Evolutionary conservation across 345 rosid genomes (phyloP).

Genomic region (Psidium guajava): DNA sequence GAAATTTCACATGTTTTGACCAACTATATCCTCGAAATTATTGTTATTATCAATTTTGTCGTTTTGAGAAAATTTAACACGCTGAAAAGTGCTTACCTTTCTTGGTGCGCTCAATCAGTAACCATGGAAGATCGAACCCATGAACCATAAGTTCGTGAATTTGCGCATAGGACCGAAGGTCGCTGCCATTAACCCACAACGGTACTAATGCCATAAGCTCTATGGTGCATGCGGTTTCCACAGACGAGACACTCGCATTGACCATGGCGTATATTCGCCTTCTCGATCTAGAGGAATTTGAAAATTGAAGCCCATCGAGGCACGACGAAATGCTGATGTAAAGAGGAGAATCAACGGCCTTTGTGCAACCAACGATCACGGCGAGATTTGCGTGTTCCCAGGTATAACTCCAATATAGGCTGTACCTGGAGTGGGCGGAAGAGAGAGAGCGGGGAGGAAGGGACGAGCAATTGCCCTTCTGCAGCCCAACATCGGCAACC

Average conservation of each 20-base stretch:
- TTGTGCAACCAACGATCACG: not conserved
- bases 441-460: not conserved
- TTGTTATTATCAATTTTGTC: not conserved
- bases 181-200: not conserved
- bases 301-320: not conserved
- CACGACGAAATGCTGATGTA: rapidly evolving
- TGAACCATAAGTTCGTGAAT: not conserved
- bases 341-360: not conserved
- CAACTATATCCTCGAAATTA: not conserved
- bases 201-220: not conserved
- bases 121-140: not conserved
- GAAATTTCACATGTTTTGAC: not conserved
- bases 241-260: not conserved
- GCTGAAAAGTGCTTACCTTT: not conserved
- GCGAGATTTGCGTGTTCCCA: not conserved
- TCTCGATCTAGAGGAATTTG: not conserved
- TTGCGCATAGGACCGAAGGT: not conserved
- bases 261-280: not conserved
- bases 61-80: not conserved
- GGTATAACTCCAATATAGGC: too few species aligned
- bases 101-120: not conserved
- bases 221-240: not conserved
- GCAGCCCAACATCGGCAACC: not conserved
- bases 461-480: not conserved
- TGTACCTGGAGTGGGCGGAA: not conserved